Evolutionary conservation across 768 basidiomycete genomes (phyloP).

Genomic region (Leccinum longicurvipes): DNA sequence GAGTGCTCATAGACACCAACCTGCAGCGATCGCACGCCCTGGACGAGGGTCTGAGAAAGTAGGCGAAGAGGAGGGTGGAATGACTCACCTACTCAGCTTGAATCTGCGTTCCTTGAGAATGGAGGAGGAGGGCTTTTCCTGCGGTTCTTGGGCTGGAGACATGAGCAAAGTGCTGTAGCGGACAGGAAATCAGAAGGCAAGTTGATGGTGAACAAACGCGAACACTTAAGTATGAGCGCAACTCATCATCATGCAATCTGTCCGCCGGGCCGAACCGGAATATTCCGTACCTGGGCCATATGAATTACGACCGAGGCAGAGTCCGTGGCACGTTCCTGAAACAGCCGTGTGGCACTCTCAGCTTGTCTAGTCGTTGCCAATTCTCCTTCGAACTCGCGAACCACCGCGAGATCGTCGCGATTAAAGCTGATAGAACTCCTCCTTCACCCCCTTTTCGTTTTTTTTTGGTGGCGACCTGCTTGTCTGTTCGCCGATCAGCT

Average conservation of each 20-base stretch:
- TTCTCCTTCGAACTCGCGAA: constrained; percentile 16
- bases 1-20: constrained; percentile 43
- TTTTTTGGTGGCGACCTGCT: constrained; percentile 2
- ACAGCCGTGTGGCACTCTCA: constrained; percentile 18
- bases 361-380: constrained; percentile 9
- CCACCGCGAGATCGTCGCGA: constrained; percentile 20
- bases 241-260: constrained; percentile 8
- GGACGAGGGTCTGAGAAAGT: constrained; percentile 10
- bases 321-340: constrained; percentile 25
- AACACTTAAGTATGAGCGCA: constrained; percentile 29
- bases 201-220: constrained; percentile 1
- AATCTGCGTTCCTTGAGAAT: constrained; percentile 79
- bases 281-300: constrained; percentile 24
- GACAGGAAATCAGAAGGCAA: constrained; percentile 7
- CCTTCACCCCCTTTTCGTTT: constrained; percentile 5
- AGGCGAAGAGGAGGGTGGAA: neutral
- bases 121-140: constrained; percentile 45
- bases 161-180: constrained; percentile 15
- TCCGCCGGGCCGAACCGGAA: constrained; percentile 29
- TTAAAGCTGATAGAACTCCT: constrained; percentile 23
- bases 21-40: constrained; percentile 91
- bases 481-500: constrained; percentile 23
- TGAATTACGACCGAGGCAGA: constrained; percentile 4
- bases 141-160: constrained; percentile 33
- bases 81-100: constrained; percentile 75